Percentiles rank a stretch among this genome's conserved stretches.
phyloP scores from a whole-genome alignment of 2,329 filamentous ascomycete species.

The Cercospora nicotianae region DNA sequence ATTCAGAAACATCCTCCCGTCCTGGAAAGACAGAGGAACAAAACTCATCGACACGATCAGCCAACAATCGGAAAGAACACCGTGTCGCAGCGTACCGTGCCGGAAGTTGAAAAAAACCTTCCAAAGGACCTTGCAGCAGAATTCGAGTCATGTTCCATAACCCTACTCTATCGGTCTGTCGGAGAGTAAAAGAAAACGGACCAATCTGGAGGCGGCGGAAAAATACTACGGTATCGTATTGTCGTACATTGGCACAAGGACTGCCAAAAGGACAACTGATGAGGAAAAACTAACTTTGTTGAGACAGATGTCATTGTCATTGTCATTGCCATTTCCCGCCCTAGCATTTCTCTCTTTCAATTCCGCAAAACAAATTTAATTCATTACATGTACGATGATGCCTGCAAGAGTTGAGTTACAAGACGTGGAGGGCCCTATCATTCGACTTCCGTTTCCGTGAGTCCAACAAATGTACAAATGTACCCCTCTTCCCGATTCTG shows the following conservation, averaged over 20 bases:
- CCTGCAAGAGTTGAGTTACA: background rate
- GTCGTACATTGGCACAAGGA: background rate
- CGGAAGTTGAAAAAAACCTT: background rate
- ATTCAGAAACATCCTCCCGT: background rate
- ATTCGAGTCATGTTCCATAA: background rate
- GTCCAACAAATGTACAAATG: background rate
- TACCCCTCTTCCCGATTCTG: background rate
- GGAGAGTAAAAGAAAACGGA: background rate
- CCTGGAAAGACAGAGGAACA: background rate
- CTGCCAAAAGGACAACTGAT: background rate
- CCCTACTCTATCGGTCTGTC: background rate
- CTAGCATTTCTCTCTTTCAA: background rate
- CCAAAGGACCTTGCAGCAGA: background rate
- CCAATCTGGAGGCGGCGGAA: background rate
- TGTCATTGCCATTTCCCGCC: background rate
- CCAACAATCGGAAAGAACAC: background rate
- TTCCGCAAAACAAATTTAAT: background rate
- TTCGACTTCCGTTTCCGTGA: background rate
- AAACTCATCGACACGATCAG: background rate
- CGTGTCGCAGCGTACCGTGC: background rate
- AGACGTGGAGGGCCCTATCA: background rate
- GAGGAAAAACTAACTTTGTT: background rate
- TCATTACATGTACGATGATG: background rate
- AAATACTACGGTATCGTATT: background rate
- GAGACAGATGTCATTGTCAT: background rate